A percentile compares a stretch with the other conserved stretches of the same genome.
Evolutionary conservation across 495 filamentous ascomycete genomes (phyloP).

Genomic region (Gamarada debralockiae): DNA sequence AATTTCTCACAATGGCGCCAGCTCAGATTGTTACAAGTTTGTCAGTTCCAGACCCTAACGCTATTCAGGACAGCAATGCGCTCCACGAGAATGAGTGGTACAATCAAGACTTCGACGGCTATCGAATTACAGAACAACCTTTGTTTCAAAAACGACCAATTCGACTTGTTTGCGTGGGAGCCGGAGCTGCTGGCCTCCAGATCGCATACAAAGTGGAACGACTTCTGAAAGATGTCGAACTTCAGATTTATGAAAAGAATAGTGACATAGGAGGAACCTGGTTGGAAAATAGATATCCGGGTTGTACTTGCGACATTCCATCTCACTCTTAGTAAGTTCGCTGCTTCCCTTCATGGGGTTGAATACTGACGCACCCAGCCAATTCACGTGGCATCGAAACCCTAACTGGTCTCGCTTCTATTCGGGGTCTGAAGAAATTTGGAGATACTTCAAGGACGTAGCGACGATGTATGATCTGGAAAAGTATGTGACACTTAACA

Average conservation of each 20-base stretch:
- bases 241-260: constrained; percentile 79
- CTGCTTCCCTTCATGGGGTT: background rate
- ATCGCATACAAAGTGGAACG: constrained; percentile 12
- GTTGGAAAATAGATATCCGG: constrained; percentile 56
- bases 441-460: constrained; percentile 50
- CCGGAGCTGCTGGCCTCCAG: constrained; percentile 5
- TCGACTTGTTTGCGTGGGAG: constrained; percentile 11
- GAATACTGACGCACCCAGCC: constrained; percentile 1
- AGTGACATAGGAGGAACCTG: constrained; percentile 57
- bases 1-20: too few relatives aligned
- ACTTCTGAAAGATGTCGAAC: constrained; percentile 36
- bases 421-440: constrained; percentile 53
- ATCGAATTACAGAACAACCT: constrained; percentile 9
- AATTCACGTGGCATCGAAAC: constrained; percentile 49
- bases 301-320: constrained; percentile 51
- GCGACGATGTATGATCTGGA: constrained; percentile 52
- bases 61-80: constrained; percentile 3
- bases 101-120: constrained; percentile 15
- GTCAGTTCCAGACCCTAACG: constrained; percentile 3
- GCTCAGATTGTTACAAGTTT: constrained; percentile 3
- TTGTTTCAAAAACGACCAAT: background rate
- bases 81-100: constrained; percentile 16
- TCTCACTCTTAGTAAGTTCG: constrained; percentile 39
- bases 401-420: constrained; percentile 47
- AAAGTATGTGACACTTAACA: constrained; percentile 37